Percentiles rank a stretch among this genome's conserved stretches.
Evolutionary conservation across 139 green algal species (phyloP).

Genomic region (Ulvella scutata): DNA sequence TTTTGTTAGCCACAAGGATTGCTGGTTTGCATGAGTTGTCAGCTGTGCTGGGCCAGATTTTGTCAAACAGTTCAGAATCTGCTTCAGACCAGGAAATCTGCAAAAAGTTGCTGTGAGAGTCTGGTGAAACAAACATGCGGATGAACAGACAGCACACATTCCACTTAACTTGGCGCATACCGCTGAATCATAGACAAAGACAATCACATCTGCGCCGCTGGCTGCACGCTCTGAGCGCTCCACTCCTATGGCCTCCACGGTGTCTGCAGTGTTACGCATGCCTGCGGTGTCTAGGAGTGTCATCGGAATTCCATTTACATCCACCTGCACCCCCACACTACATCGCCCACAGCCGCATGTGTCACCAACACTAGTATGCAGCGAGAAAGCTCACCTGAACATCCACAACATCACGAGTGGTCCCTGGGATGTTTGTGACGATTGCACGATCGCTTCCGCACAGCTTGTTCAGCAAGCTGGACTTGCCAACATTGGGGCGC

Average conservation of each 20-base stretch:
- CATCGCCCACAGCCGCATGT: too few species aligned
- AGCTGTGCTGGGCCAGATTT: background rate
- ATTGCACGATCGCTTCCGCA: constrained; percentile 73
- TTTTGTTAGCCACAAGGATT: constrained; percentile 86
- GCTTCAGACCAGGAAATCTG: too few species aligned
- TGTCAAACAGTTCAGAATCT: too few species aligned
- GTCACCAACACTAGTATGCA: background rate
- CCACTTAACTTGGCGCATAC: constrained; percentile 3
- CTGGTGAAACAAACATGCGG: background rate
- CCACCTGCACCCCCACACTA: constrained; percentile 20
- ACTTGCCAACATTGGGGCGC: constrained; percentile 94
- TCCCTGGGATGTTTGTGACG: constrained; percentile 84
- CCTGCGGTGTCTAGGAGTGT: constrained; percentile 90
- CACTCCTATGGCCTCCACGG: constrained; percentile 77
- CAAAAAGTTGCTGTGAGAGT: background rate
- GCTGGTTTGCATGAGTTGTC: background rate
- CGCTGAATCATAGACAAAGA: constrained; percentile 69
- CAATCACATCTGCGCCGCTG: constrained; percentile 56
- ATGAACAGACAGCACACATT: background rate
- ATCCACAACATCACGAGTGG: constrained; percentile 90
- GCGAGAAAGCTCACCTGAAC: constrained; percentile 17
- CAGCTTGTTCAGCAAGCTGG: constrained; percentile 80
- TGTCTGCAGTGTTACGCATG: constrained; percentile 54
- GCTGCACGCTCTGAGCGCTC: constrained; percentile 35
- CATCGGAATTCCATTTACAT: constrained; percentile 66